These are phyloP conservation scores for Hyaloscypha finlandica DNA, from an alignment of 495 filamentous ascomycete genomes.

Conservation along the genomic window DNA sequence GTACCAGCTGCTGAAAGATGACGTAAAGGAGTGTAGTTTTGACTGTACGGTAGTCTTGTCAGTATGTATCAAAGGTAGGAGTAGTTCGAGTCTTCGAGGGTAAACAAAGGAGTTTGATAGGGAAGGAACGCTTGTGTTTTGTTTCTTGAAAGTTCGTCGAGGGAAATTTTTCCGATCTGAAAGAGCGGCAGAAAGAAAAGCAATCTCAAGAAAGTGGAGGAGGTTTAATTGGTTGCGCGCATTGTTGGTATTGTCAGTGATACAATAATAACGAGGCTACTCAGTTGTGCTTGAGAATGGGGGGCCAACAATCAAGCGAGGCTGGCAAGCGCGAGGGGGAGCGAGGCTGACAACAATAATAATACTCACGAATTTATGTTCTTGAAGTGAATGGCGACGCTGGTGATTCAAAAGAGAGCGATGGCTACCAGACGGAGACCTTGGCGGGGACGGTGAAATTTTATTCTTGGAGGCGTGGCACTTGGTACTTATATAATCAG, in stretches of 20 bases:
- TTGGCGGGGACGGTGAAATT: constrained; percentile 4
- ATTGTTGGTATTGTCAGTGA: background rate
- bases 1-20: constrained; percentile 33
- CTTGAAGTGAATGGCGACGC: background rate
- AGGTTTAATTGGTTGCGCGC: background rate
- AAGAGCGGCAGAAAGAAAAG: background rate
- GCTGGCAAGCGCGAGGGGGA: background rate
- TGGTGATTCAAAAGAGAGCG: constrained; percentile 9
- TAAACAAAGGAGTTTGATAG: constrained; percentile 11
- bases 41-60: constrained; percentile 15
- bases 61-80: constrained; percentile 17
- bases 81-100: background rate
- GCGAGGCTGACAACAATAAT: background rate
- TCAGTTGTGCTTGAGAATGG: background rate
- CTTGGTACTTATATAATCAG: constrained; percentile 20
- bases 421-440: background rate
- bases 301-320: background rate
- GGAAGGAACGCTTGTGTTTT: background rate
- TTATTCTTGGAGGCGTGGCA: constrained; percentile 1
- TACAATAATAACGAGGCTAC: background rate
- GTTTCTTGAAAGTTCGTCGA: background rate
- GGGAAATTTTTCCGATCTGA: background rate
- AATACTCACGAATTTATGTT: background rate
- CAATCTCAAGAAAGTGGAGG: background rate
- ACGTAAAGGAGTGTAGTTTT: constrained; percentile 28